Evolutionary conservation across 2,329 filamentous ascomycete genomes (phyloP), one percentile per base, ranked within the genome.

Genomic region (Fusarium lyarnte): DNA sequence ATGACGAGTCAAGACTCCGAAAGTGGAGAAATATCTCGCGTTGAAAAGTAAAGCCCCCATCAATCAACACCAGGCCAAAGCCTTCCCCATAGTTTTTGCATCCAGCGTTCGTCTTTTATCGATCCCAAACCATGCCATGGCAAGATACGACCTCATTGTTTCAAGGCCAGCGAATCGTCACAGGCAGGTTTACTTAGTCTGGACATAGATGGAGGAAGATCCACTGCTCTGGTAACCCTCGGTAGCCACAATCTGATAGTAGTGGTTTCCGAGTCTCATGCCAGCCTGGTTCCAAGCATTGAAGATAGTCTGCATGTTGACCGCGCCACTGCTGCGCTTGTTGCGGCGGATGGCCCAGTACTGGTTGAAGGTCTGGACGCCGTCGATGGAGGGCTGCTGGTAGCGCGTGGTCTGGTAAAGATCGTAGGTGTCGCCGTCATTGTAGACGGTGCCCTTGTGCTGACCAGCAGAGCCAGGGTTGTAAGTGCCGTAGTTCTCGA

Each of bases 191-290:
- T 66, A 66, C 11, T 38, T 25, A 2, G 63, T 66, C 51, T 66
- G 63, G 14, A 66, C 63, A 38, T 66, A 66, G 33, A 66, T 66
- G 4, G 42, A 33, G 16, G 63, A 66, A 3, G 51, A 66, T 11
- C 63, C 63, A 6, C 63, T 66, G 63, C 63, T 66, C 61, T 66
- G 63, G 61, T 66, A 66, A 19, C 63, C 63, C 62, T 66, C 63
- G 8, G 63, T 66, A 3, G 63, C 63, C 10, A 66, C 2, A 2
- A 66, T 66, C 25, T 66, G 63, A 5, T 66, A 66, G 27, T 66
- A 66, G 36, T 66, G 63, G 61, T 66, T 66, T 9, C 63, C 61
- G 7, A 66, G 63, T 5, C 23, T 29, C 63, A 66, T 66, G 3
- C 63, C 63, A 19, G 63, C 63, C n/a, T 25, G 17, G 6, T 9